Evolutionary conservation across 495 filamentous ascomycete species (phyloP), one percentile per base, ranked within the genome.

Genomic region (Immersiella caudata): DNA sequence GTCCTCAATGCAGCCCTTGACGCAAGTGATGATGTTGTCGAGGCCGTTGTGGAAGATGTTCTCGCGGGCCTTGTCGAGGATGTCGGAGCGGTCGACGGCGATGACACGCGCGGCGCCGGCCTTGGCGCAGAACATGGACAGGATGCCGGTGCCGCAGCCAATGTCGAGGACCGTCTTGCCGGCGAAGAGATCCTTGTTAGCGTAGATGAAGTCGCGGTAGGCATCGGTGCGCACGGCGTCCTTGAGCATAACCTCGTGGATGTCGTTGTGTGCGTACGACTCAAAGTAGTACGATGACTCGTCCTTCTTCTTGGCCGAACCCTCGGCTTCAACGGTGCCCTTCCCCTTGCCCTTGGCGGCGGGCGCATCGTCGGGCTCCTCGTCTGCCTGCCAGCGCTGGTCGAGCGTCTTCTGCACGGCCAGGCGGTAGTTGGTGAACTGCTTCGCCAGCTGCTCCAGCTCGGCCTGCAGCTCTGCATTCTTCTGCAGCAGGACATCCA

Each of bases 91-190:
- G 78, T 99, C 95, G 18, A 99, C 96, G 70, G 93, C 95, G 67
- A 97, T 91, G 61, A 99, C 96, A 71, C 92, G 91, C 76, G 93
- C 90, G 24, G 95, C 95, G 71, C 95, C 95, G 64, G 95, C 94
- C 74, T 89, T 91, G 52, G 92, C 93, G 71, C 94, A 96, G 80
- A 99, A 98, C 94, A 97, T 97, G 76, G 75, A 81, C 7, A 86
- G 79, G 67, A 86, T 86, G n/a, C 85, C 88, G 29, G 95, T 98
- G 76, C 95, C 95, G 81, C 95, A 99, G 76, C 95, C 95, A 65
- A 99, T 94, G 79, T 99, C 95, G 35, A 99, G 89, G 62, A 99
- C 95, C 20, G 94, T 87, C 84, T 98, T 99, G 82, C 94, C 94
- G 76, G 93, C 94, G 87, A 99, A 97, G 56, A 99, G 86, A 78